These are phyloP conservation scores for Umbelopsis isabellina DNA, from an alignment of 192 early-diverging fungal species.

Conservation along the genomic window DNA sequence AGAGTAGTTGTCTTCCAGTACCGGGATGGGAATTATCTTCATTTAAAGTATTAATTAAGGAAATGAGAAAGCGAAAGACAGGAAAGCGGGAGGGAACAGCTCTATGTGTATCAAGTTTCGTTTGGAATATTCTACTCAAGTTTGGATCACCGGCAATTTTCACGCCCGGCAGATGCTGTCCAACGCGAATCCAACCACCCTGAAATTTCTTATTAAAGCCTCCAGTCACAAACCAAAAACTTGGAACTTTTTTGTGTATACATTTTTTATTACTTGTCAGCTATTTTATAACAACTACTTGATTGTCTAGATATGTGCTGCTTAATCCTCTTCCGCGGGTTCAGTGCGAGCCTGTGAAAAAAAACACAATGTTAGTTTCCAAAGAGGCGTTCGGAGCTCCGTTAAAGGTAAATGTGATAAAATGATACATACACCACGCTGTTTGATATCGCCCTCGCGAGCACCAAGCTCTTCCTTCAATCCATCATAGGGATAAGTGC, in stretches of 20 bases:
- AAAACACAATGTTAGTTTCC: neutral
- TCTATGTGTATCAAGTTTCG: conserved; percentile 19
- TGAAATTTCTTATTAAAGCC: no score
- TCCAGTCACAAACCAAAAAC: neutral
- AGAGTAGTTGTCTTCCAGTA: conserved; percentile 86
- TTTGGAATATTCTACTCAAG: conserved; percentile 17
- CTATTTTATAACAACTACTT: conserved; percentile 6
- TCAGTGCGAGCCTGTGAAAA: conserved; percentile 13
- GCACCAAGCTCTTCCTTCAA: conserved; percentile 67
- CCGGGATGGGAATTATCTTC: conserved; percentile 65
- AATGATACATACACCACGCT: conserved; percentile 37
- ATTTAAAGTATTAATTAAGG: conserved; percentile 35
- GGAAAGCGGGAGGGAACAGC: conserved; percentile 18
- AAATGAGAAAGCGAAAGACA: conserved; percentile 6
- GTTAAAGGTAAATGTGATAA: neutral
- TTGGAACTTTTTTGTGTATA: neutral
- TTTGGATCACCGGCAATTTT: neutral
- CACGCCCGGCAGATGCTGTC: conserved; percentile 13
- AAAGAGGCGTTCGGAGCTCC: neutral
- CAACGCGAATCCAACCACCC: conserved; percentile 9
- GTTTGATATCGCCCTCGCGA: conserved; percentile 37
- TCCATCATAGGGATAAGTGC: conserved; percentile 69
- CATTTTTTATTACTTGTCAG: neutral
- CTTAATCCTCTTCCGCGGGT: conserved; percentile 12
- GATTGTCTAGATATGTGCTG: neutral